Percentiles rank a stretch among this genome's conserved stretches.
These are phyloP conservation scores for Penicillium mononematosum DNA, from an alignment of 495 filamentous ascomycete species.

Conservation along the genomic window DNA sequence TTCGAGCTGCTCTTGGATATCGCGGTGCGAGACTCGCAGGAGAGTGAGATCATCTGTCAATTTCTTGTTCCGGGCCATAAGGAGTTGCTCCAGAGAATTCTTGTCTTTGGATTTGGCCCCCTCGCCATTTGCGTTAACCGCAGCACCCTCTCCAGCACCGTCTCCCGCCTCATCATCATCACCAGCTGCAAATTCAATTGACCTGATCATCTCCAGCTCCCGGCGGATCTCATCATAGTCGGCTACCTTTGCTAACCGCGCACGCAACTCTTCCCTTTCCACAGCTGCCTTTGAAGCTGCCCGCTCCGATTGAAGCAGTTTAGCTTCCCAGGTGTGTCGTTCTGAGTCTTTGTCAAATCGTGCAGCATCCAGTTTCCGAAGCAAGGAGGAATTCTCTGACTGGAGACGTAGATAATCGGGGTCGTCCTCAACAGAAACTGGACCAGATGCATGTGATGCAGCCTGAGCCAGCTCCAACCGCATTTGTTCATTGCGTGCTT, in stretches of 20 bases:
- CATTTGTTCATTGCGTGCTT: constrained; percentile 92
- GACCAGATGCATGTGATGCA: constrained; percentile 66
- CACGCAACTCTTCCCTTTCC: constrained; percentile 74
- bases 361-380: constrained; percentile 80
- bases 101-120: constrained; percentile 58
- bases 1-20: constrained; percentile 78
- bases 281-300: constrained; percentile 52
- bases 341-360: constrained; percentile 78
- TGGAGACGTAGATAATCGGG: constrained; percentile 78
- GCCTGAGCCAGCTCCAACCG: constrained; percentile 86
- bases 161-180: constrained; percentile 74
- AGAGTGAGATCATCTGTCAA: constrained; percentile 90
- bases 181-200: constrained; percentile 84
- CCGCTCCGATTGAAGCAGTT: constrained; percentile 52
- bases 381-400: constrained; percentile 87
- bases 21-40: constrained; percentile 89
- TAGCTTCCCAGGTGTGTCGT: constrained; percentile 69
- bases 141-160: constrained; percentile 30
- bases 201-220: constrained; percentile 93
- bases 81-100: constrained; percentile 84
- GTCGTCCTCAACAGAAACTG: constrained; percentile 72
- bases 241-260: constrained; percentile 80
- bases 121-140: constrained; percentile 48
- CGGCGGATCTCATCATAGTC: constrained; percentile 97
- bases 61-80: constrained; percentile 93